phyloP scores from a whole-genome alignment of 164 flowering plant species.

The Annona squamosa region DNA sequence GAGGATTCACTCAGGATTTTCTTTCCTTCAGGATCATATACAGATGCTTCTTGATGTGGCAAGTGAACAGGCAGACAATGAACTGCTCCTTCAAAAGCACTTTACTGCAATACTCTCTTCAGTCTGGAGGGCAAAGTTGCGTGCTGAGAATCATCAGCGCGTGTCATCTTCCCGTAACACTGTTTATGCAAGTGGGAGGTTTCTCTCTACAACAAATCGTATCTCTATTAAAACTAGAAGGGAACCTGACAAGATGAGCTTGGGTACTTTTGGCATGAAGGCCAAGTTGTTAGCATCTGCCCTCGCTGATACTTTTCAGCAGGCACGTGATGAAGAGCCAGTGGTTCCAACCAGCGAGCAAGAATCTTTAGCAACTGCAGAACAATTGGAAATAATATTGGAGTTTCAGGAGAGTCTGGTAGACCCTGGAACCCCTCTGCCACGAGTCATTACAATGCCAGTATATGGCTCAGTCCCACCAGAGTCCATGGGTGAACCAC shows the following conservation, averaged over 20 bases:
- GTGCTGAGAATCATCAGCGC: slow-evolving; percentile 17
- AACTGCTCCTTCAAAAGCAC: slow-evolving; percentile 76
- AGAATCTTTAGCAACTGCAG: slow-evolving; percentile 25
- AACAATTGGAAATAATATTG: slow-evolving; percentile 50
- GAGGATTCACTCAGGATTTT: background rate
- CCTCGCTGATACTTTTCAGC: slow-evolving; percentile 36
- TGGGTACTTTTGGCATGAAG: slow-evolving; percentile 30
- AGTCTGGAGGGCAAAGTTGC: slow-evolving; percentile 52
- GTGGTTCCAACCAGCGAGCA: slow-evolving; percentile 24
- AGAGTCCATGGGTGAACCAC: slow-evolving; percentile 13
- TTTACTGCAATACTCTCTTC: slow-evolving; percentile 79
- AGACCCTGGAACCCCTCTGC: slow-evolving; percentile 34
- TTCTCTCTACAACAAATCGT: slow-evolving; percentile 18
- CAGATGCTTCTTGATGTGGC: slow-evolving; percentile 51
- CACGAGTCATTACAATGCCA: slow-evolving; percentile 39
- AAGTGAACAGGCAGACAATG: slow-evolving; percentile 62
- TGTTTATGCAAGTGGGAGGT: slow-evolving; percentile 24
- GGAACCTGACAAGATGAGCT: slow-evolving; percentile 30
- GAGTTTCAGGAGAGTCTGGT: slow-evolving; percentile 34
- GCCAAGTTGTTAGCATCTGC: slow-evolving; percentile 56
- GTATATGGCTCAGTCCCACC: slow-evolving; percentile 32
- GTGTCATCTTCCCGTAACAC: slow-evolving; percentile 26
- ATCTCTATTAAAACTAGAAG: slow-evolving; percentile 15
- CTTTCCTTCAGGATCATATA: slow-evolving; percentile 54
- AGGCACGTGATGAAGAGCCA: slow-evolving; percentile 16